These are phyloP conservation scores for Cercospora beticola DNA, from an alignment of 2,329 filamentous ascomycete genomes.

Conservation along the genomic window DNA sequence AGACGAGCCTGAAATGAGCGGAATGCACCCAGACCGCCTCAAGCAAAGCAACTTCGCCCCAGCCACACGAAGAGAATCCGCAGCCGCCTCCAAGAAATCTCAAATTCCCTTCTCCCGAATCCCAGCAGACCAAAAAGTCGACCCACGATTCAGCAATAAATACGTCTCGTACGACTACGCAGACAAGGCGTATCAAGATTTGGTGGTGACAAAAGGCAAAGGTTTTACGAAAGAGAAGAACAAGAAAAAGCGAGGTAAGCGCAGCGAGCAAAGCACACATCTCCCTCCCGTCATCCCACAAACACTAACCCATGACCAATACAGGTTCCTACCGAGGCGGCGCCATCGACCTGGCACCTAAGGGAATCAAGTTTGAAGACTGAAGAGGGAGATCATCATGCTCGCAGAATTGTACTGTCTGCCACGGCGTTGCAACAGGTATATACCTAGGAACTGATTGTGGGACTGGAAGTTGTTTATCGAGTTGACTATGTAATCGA, in stretches of 20 bases:
- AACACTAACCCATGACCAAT: conserved; percentile 59
- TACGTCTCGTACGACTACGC: conserved; percentile 87
- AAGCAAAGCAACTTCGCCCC: conserved; percentile 20
- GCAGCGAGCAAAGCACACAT: background rate
- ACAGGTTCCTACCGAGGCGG: conserved; percentile 87
- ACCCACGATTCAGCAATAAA: conserved; percentile 73
- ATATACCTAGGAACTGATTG: background rate
- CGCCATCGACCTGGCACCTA: conserved; percentile 77
- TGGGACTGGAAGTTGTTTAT: background rate
- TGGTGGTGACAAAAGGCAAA: conserved; percentile 90
- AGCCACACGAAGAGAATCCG: conserved; percentile 22
- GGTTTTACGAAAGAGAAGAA: conserved; percentile 99
- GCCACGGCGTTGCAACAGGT: background rate
- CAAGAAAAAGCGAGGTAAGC: conserved; percentile 58
- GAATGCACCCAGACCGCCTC: conserved; percentile 44
- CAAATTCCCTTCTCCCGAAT: conserved; percentile 76
- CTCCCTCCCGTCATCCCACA: background rate
- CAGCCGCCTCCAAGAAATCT: conserved; percentile 50
- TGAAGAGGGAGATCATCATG: conserved; percentile 39
- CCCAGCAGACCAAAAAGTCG: conserved; percentile 65
- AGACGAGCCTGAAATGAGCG: conserved; percentile 36
- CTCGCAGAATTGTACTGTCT: background rate
- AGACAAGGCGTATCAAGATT: conserved; percentile 79
- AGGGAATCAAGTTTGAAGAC: conserved; percentile 93
- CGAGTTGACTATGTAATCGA: background rate